Conservation (phyloP, 805 yeast species). For the Nakazawaea siamensis region DNA sequence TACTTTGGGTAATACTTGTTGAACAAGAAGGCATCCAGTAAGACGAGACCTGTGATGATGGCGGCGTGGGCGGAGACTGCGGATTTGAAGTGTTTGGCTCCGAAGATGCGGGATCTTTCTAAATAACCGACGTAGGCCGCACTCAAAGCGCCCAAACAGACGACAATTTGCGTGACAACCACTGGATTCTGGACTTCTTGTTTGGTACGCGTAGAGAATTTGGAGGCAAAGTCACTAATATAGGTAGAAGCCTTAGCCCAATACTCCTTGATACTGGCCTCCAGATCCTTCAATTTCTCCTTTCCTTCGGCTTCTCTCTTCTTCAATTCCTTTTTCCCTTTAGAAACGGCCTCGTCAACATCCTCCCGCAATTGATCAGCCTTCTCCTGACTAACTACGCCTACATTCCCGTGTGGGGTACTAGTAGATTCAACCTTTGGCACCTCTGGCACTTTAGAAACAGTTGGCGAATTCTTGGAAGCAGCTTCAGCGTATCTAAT, state of each 20-base stretch:
- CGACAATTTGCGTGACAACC: conserved; percentile 43
- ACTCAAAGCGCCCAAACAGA: conserved; percentile 37
- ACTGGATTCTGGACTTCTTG: conserved; percentile 56
- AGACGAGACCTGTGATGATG: conserved; percentile 44
- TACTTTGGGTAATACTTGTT: conserved; percentile 46
- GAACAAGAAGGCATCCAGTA: conserved; percentile 47
- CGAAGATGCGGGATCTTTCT: conserved; percentile 20
- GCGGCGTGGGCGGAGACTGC: conserved; percentile 24
- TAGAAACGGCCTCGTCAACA: conserved; percentile 18
- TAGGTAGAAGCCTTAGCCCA: conserved; percentile 14
- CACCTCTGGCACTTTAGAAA: conserved; percentile 23
- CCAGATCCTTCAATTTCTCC: conserved; percentile 16
- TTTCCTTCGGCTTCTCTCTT: conserved; percentile 23
- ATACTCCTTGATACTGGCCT: conserved; percentile 14
- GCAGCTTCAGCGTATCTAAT: conserved; percentile 31
- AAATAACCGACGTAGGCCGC: conserved; percentile 42
- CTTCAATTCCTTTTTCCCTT: conserved; percentile 22
- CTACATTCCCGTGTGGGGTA: conserved; percentile 11
- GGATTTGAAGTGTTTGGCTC: conserved; percentile 7
- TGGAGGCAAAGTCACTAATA: conserved; percentile 10
- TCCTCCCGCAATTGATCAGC: conserved; percentile 12
- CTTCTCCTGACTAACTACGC: conserved; percentile 5
- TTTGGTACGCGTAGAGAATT: conserved; percentile 16
- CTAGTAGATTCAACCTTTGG: conserved; percentile 17
- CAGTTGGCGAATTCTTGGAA: conserved; percentile 28